Conservation (phyloP, 768 basidiomycete genomes). For the Leucocoprinus leucothites region DNA sequence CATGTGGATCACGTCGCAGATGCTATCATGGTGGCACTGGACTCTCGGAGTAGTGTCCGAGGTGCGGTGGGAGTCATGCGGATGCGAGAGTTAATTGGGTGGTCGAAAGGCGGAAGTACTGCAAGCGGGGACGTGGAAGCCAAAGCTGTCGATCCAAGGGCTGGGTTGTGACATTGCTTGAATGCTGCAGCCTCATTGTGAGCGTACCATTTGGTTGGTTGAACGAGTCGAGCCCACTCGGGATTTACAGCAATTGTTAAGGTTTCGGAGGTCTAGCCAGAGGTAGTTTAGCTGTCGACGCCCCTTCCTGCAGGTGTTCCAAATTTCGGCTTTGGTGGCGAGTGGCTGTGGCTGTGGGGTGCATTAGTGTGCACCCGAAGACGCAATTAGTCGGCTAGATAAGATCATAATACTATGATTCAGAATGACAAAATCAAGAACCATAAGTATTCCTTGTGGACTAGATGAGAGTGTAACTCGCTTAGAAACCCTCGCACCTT, state of each 20-base stretch:
- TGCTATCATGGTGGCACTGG: conserved; percentile 67
- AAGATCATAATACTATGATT: not conserved
- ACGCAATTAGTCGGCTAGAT: not conserved
- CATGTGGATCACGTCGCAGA: conserved; percentile 95
- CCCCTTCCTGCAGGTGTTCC: not conserved
- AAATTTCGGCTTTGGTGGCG: too few species aligned
- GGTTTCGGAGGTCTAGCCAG: not conserved
- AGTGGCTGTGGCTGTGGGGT: too few species aligned
- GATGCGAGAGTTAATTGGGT: conserved; percentile 78
- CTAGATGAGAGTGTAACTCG: not conserved
- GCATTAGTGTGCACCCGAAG: too few species aligned
- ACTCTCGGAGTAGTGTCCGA: conserved; percentile 43
- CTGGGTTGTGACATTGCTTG: not conserved
- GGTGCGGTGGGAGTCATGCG: conserved; percentile 67
- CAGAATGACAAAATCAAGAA: not conserved
- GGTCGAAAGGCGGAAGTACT: conserved; percentile 31
- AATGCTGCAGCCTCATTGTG: conserved; percentile 1
- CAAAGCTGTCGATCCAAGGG: not conserved
- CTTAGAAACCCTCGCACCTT: not conserved
- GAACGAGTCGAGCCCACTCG: too few species aligned
- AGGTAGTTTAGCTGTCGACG: not conserved
- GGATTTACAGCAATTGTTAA: too few species aligned
- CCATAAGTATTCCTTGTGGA: not conserved
- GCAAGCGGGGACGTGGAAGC: conserved; percentile 6
- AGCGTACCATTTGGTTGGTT: not conserved